Percentiles rank a stretch among this genome's conserved stretches.
These are phyloP conservation scores for Xylaria acuta DNA, from an alignment of 495 filamentous ascomycete species.

Conservation along the genomic window DNA sequence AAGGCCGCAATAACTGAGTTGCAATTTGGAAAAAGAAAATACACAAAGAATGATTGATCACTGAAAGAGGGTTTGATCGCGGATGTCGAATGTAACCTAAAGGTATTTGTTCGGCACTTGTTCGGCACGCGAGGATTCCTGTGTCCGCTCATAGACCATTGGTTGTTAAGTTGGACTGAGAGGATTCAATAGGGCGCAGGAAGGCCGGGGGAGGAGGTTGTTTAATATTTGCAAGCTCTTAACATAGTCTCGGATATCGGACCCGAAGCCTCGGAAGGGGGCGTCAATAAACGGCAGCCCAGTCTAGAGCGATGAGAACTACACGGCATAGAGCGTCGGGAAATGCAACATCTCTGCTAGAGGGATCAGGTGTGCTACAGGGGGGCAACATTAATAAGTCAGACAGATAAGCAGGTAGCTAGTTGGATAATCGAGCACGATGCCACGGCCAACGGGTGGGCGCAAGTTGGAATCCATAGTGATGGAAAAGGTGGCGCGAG, in stretches of 20 bases:
- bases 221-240: slow-evolving; percentile 4
- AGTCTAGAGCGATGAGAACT: neutral
- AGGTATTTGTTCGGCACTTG: neutral
- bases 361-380: neutral
- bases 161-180: neutral
- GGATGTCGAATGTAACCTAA: slow-evolving; percentile 1
- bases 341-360: slow-evolving; percentile 8
- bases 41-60: neutral
- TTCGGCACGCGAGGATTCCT: neutral
- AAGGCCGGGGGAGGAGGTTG: neutral
- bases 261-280: neutral
- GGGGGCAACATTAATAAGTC: neutral
- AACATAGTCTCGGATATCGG: neutral
- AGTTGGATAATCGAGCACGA: neutral
- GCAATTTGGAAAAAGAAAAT: neutral
- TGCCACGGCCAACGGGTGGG: neutral
- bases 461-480: neutral
- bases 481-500: neutral
- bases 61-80: neutral
- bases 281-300: slow-evolving; percentile 10
- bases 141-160: neutral
- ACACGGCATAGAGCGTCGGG: slow-evolving; percentile 26
- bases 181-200: neutral
- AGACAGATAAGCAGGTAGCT: neutral
- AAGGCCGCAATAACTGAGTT: neutral